These are phyloP conservation scores for Candida xyloterini DNA, from an alignment of 805 yeast genomes.

Conservation along the genomic window DNA sequence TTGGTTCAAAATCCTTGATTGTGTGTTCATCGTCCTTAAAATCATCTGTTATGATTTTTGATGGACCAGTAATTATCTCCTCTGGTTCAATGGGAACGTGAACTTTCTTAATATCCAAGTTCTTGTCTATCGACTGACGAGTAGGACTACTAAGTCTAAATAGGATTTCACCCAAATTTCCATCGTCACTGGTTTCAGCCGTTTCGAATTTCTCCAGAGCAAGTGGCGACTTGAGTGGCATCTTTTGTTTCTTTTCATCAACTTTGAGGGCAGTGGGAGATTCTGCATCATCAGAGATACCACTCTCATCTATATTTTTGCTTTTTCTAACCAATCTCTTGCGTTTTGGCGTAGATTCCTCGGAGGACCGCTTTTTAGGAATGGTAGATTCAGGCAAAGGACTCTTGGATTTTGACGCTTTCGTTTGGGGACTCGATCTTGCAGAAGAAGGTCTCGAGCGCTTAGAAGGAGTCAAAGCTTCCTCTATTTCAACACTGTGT, in stretches of 20 bases:
- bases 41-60: slow-evolving; percentile 19
- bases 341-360: slow-evolving; percentile 15
- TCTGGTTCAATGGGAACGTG: slow-evolving; percentile 2
- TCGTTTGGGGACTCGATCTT: slow-evolving; percentile 2
- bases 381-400: slow-evolving; percentile 12
- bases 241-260: background rate
- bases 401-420: background rate
- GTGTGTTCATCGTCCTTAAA: slow-evolving; percentile 23
- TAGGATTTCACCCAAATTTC: slow-evolving; percentile 12
- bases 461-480: background rate
- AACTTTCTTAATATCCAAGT: background rate
- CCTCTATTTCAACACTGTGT: slow-evolving; percentile 7
- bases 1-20: slow-evolving; percentile 14
- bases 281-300: slow-evolving; percentile 14
- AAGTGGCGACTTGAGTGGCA: slow-evolving; percentile 15
- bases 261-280: slow-evolving; percentile 11
- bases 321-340: slow-evolving; percentile 18
- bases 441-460: slow-evolving; percentile 2
- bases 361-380: slow-evolving; percentile 21
- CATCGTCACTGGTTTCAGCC: slow-evolving; percentile 13
- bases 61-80: slow-evolving; percentile 21
- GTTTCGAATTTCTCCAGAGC: slow-evolving; percentile 25
- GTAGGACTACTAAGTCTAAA: slow-evolving; percentile 7
- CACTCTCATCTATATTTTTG: slow-evolving; percentile 9
- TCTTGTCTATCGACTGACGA: background rate